Evolutionary conservation across 495 filamentous ascomycete species (phyloP).

Genomic region (Hypoxylon fragiforme): DNA sequence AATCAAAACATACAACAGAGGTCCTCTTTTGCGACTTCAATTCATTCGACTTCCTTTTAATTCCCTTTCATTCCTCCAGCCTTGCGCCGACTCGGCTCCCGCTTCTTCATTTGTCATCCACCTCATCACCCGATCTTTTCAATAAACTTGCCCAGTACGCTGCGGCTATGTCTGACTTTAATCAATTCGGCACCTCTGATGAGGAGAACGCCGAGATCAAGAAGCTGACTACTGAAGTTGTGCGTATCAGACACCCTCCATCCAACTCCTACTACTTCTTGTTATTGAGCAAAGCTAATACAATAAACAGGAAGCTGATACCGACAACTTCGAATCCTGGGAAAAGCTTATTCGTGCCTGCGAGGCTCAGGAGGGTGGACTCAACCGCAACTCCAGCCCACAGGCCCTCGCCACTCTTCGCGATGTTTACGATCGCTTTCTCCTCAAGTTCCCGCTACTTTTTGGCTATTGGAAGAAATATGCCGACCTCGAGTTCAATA

Average conservation of each 20-base stretch:
- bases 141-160: not conserved
- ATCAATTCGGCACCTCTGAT: conserved; percentile 72
- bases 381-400: conserved; percentile 95
- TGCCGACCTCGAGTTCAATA: conserved; percentile 95
- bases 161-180: conserved; percentile 49
- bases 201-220: conserved; percentile 85
- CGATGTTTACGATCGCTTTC: conserved; percentile 85
- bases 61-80: conserved; percentile 10
- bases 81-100: conserved; percentile 5
- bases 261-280: not conserved
- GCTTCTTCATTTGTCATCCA: conserved; percentile 7
- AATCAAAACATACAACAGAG: no score
- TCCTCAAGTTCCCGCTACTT: conserved; percentile 91
- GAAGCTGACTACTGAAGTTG: conserved; percentile 76
- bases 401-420: conserved; percentile 86
- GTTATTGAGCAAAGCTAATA: conserved; percentile 3
- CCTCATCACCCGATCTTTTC: conserved; percentile 5
- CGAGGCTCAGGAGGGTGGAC: conserved; percentile 84
- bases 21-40: conserved; percentile 6
- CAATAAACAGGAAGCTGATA: conserved; percentile 62
- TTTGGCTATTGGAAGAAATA: conserved; percentile 99
- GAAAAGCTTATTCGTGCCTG: conserved; percentile 85
- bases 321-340: conserved; percentile 94
- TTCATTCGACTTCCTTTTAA: not conserved
- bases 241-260: conserved; percentile 49